These are phyloP conservation scores for Rhododendron ferrugineum DNA, from an alignment of 148 eudicot genomes.

Conservation along the genomic window DNA sequence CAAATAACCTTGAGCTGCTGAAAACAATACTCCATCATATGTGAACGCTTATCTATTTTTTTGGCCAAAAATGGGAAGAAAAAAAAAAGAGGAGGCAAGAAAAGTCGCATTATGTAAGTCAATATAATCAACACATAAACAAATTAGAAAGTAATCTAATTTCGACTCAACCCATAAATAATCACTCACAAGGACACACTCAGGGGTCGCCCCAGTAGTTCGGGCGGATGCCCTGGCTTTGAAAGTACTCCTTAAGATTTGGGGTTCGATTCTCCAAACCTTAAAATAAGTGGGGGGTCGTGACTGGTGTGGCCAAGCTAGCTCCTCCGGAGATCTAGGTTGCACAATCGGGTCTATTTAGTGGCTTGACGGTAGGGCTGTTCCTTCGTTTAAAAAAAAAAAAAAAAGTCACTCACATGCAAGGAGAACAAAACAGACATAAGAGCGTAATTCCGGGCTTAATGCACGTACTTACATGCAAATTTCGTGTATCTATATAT, in stretches of 20 bases:
- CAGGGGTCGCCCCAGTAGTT: no score
- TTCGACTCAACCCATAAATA: neutral
- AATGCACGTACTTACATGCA: neutral
- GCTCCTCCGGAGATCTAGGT: no score
- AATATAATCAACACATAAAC: no score
- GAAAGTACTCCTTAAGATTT: no score
- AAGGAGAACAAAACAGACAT: neutral
- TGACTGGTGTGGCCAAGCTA: no score
- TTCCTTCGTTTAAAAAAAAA: no score
- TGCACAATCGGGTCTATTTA: no score
- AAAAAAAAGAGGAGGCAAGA: neutral
- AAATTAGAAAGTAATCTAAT: neutral
- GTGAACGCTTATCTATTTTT: neutral
- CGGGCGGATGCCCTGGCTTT: no score
- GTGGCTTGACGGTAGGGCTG: no score
- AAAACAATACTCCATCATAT: neutral
- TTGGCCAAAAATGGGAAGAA: no score
- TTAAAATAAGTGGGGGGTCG: no score
- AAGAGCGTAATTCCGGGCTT: neutral
- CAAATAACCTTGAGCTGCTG: neutral
- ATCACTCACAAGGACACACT: neutral
- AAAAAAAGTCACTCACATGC: neutral
- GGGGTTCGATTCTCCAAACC: no score
- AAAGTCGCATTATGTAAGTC: neutral
- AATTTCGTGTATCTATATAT: neutral